Base-by-base conservation (phyloP, 2,329 filamentous ascomycete species). In the Diatrype stigma region DNA sequence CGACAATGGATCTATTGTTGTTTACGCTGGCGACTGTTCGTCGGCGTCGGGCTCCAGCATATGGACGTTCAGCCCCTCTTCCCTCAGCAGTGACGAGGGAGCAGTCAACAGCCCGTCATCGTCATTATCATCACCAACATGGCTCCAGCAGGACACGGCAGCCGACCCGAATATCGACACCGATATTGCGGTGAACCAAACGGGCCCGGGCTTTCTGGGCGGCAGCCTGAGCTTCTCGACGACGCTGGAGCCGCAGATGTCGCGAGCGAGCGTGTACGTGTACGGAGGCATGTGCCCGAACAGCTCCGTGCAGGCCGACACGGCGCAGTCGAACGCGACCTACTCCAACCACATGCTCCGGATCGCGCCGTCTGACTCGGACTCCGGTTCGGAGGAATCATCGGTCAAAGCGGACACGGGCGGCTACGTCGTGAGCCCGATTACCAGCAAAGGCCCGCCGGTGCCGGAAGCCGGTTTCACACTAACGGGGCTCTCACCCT, bases 261-360 rank as follows among this genome's bases (percentile, higher is more conserved):
- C 79, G 10, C 70, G 76, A 42, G 79, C 82, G 0, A 75, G 75
- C 11, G 70, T 87, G 19, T 96, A 91, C 64, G 73, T 86, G 6
- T 96, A 96, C 68, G 93, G 91, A 34, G 93, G 93, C 59, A 96
- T 96, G 90, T 97, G 93, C 62, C 86, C 87, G 7, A 64, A 67
- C n/a, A 68, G 73, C 19, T 64, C 69, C 17, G 63, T 71, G 6
- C 75, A 75, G 28, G 59, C 64, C 1, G 62, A 68, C 1, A 68
- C 71, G 17, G 91, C 90, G 86, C 81, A 89, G 54, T 79, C 80
- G 2, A 68, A 76, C 10, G 90, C 87, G 11, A 81, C 83, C 38
- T 97, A 96, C 68, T 92, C 90, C 2, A 90, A 90, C 63, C 73
- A 78, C 19, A 92, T 96, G 87, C 69, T 90, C 51, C 80, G 79